Evolutionary conservation across 1,139 yeast genomes (phyloP).

Genomic region (Meyerozyma sp.): DNA sequence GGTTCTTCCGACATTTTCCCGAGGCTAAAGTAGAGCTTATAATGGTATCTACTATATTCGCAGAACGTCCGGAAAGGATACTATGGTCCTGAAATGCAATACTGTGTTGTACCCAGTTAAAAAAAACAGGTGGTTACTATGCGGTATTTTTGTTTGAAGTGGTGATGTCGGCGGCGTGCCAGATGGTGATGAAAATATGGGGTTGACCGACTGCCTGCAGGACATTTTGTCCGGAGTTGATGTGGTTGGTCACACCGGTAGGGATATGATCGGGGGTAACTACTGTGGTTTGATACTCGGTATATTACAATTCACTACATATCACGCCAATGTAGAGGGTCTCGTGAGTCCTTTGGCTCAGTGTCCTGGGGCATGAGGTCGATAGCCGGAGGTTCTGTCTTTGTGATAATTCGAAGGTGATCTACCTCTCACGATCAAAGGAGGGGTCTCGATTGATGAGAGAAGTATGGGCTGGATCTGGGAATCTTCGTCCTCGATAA

Average conservation of each 20-base stretch:
- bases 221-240: not conserved
- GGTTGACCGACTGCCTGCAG: not conserved
- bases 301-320: no score
- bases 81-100: not conserved
- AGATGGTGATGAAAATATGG: conserved; percentile 1
- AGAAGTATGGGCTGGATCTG: conserved; percentile 37
- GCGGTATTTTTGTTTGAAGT: not conserved
- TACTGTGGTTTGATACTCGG: not conserved
- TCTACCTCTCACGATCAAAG: conserved; percentile 61
- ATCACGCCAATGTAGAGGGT: no score
- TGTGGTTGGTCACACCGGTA: not conserved
- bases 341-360: not conserved
- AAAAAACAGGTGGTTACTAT: not conserved
- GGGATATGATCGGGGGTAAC: not conserved
- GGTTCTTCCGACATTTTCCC: not conserved
- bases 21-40: not conserved
- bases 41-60: not conserved
- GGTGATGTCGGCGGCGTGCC: not conserved
- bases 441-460: conserved; percentile 51
- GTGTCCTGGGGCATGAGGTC: not conserved
- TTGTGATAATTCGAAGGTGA: conserved; percentile 58
- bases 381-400: conserved; percentile 1
- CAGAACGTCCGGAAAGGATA: not conserved
- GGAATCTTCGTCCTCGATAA: conserved; percentile 34
- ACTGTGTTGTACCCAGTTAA: not conserved